Base-by-base conservation (phyloP, 2,329 filamentous ascomycete species). In the Aspergillus phoenicis region DNA sequence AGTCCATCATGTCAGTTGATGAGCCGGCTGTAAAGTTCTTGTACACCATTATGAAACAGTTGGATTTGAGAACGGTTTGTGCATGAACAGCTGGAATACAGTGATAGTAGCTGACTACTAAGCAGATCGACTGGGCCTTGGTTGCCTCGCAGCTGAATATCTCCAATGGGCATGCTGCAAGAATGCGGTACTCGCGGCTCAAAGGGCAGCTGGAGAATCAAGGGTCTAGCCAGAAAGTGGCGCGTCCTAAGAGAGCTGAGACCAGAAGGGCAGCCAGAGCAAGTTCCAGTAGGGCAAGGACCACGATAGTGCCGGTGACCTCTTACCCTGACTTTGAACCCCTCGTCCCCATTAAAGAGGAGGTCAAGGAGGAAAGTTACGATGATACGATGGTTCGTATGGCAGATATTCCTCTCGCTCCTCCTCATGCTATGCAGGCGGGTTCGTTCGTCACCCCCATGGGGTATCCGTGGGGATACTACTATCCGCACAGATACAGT, bases 131-230 rank as follows among this genome's bases (percentile, higher is more conserved):
- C 64, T 85, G 84, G 84, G 79, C 78, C 52, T 68, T 75, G 41
- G 81, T 85, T 15, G 83, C 83, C 13, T 71, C 71, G 2, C 73
- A 82, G 51, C 72, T 82, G 11, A 80, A 80, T 48, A 83, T 85
- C 57, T 82, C 81, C 38, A 85, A 85, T 57, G 84, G 83, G 39
- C 84, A 85, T 66, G 83, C 83, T 3, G 83, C 83, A 13, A 81
- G 83, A 41, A 85, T 85, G 83, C 80, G 84, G 28, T 85, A 81
- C 69, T 82, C 80, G 22, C 81, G 83, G 38, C 84, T 85, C 71
- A 80, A 77, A 60, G 77, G 80, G 58, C 81, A 84, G 51, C 83
- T 84, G 76, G 83, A 85, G 61, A 80, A 80, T 13, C 73, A 69
- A 3, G 64, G 70, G 8, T 70, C 69, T 4, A 64, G 61, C 11